Conservation (phyloP, 495 filamentous ascomycete genomes). For the Pyrenula aspistea region DNA sequence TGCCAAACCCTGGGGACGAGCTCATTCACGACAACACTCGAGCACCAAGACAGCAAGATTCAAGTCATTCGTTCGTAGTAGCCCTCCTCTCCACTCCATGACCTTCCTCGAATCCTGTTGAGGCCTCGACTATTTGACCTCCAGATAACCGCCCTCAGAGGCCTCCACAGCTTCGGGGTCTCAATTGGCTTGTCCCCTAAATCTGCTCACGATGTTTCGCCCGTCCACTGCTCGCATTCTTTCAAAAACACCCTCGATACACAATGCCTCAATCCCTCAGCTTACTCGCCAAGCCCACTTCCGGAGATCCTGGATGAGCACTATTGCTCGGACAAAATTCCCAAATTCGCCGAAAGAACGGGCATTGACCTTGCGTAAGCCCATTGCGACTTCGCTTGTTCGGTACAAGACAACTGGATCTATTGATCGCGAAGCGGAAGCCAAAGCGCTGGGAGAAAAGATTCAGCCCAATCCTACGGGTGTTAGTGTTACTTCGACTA, state of each 20-base stretch:
- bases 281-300: constrained; percentile 24
- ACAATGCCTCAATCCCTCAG: constrained; percentile 33
- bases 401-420: constrained; percentile 23
- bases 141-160: no score
- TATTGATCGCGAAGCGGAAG: constrained; percentile 40
- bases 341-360: neutral
- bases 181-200: constrained; percentile 1
- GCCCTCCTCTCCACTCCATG: constrained; percentile 24
- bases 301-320: constrained; percentile 20
- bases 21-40: neutral
- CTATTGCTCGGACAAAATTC: constrained; percentile 3
- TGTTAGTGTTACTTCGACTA: constrained; percentile 43
- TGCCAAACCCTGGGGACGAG: neutral
- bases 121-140: constrained; percentile 30
- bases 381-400: constrained; percentile 39
- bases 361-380: constrained; percentile 34
- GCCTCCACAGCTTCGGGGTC: neutral
- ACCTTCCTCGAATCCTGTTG: constrained; percentile 10
- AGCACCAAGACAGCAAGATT: neutral
- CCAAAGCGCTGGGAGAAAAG: constrained; percentile 32
- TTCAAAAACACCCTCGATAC: constrained; percentile 32
- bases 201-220: constrained; percentile 29
- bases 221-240: constrained; percentile 33
- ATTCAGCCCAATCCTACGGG: constrained; percentile 42
- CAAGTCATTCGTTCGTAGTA: neutral